phyloP scores from a whole-genome alignment of 176 grass and related monocot species.

The Elymus sibiricus region DNA sequence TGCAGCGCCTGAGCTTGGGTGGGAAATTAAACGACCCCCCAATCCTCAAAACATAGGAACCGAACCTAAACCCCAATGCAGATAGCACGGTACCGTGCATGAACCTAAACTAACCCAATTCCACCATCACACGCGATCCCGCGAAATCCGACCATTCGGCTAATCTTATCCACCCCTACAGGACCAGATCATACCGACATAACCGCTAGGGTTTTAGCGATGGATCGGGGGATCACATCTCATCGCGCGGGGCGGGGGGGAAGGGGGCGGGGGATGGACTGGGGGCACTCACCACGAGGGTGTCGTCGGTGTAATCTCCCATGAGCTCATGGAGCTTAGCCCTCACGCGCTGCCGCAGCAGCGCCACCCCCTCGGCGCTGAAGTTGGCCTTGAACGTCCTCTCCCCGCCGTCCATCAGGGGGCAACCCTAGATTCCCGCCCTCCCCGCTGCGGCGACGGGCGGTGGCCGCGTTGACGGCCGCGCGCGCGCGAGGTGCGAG shows the following conservation, averaged over 20 bases:
- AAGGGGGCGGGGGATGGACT: background rate
- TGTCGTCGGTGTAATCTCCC: constrained; percentile 86
- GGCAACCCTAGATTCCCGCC: constrained; percentile 49
- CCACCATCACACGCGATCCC: background rate
- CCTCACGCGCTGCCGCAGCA: constrained; percentile 51
- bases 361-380: constrained; percentile 50
- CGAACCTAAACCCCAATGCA: constrained; percentile 24
- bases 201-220: constrained; percentile 35
- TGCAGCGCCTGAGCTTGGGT: background rate
- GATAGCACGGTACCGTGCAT: background rate
- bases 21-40: background rate
- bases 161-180: background rate
- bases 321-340: constrained; percentile 89
- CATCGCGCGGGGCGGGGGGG: background rate
- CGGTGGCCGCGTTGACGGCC: background rate
- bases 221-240: constrained; percentile 22
- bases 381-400: constrained; percentile 64
- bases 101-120: background rate
- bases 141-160: background rate
- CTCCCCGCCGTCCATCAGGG: constrained; percentile 48
- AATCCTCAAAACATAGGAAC: background rate
- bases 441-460: background rate
- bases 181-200: background rate
- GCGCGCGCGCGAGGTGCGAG: background rate
- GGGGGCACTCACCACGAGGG: constrained; percentile 60